Evolutionary conservation across 345 rosid species (phyloP), one percentile per base, ranked within the genome.

Genomic region (Lepidium sativum): DNA sequence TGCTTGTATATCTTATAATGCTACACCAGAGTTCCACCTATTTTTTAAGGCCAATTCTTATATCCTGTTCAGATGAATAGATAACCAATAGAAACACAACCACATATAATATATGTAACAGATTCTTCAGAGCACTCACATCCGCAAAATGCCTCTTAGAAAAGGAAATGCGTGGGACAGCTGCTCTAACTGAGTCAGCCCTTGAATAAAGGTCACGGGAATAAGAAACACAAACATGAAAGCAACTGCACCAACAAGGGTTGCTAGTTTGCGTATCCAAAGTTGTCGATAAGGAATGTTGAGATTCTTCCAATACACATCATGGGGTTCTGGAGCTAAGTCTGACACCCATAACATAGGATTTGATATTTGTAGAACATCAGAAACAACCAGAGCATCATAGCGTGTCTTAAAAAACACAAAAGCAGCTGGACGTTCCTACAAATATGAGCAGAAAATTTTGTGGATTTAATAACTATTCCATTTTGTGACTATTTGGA

Each of bases 281-380:
- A 92, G 82, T 74, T 84, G 97, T 75, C 69, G 78, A 60, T 80
- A 89, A 10, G 97, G 95, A 63, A 92, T 82, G 40, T 77, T 76
- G 41, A 92, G 89, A 75, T 90, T 89, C 76, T 85, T 77, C 98
- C 98, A 92, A 44, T 80, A 81, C 71, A 92, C 82, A 77, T 92
- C 98, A 69, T 74, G 87, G 42, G 97, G 96, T 56, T 87, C 96
- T 21, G 98, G 97, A 50, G 98, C 98, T 64, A 77, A 67, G 71
- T 92, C 80, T 7, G 90, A 79, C 57, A 83, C 97, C 98, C 98
- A 92, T 71, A 79, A 60, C 98, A 92, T 89, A 31, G 98, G 95
- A 80, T 92, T 84, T 74, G 88, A 69, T 77, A 92, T 75, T 51
- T 83, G 96, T 70, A 83, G 89, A 78, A 82, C 75, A 78, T 86